A percentile compares a stretch with the other conserved stretches of the same genome.
Conservation (phyloP, 2,329 filamentous ascomycete species). For the Colletotrichum cuscutae region DNA sequence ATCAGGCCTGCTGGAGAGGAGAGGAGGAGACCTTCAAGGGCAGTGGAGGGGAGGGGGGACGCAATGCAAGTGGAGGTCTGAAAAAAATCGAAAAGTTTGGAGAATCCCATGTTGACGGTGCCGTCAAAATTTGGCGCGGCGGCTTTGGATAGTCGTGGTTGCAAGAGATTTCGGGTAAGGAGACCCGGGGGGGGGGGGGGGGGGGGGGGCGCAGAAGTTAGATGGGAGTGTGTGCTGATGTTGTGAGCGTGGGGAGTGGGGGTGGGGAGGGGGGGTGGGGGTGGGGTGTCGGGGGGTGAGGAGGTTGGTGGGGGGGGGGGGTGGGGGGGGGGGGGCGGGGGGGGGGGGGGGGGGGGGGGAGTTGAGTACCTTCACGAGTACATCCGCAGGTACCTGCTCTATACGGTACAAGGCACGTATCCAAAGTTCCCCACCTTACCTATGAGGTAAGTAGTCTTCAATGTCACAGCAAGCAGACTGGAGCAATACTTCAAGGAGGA, state of each 20-base stretch:
- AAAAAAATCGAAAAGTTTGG: constrained; percentile 32
- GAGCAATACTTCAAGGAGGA: not conserved
- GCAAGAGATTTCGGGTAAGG: not conserved
- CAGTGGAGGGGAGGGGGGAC: not conserved
- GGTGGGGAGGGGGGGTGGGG: no score
- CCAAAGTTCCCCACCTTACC: no score
- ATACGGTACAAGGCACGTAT: not conserved
- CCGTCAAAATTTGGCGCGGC: constrained; percentile 16
- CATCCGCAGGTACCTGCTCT: not conserved
- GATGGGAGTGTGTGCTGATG: no score
- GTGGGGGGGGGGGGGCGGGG: not conserved
- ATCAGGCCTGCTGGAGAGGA: not conserved
- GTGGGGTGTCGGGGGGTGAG: no score
- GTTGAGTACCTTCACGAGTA: not conserved
- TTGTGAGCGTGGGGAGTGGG: no score
- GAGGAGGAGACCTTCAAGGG: not conserved
- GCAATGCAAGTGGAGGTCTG: constrained; percentile 6
- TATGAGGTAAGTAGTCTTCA: not conserved
- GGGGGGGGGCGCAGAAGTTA: no score
- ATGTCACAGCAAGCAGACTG: not conserved
- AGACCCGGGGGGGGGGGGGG: not conserved
- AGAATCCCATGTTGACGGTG: constrained; percentile 33
- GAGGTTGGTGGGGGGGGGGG: no score
- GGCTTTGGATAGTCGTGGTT: not conserved
- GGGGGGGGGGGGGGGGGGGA: not conserved